phyloP scores from a whole-genome alignment of 306 rosid genomes.

The Rubus parviflorus region DNA sequence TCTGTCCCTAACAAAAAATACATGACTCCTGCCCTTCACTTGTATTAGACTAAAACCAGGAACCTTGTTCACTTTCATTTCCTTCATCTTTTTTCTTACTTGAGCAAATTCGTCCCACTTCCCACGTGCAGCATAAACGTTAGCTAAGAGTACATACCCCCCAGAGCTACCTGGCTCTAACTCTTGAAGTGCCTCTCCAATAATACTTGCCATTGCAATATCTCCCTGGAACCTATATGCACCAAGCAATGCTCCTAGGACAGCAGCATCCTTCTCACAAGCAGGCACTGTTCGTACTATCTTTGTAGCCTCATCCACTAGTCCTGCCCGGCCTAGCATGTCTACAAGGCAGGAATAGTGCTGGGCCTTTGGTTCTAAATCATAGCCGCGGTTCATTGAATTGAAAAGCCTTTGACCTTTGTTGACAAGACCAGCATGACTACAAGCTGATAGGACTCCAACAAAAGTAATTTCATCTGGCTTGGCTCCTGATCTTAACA shows the following conservation, averaged over 20 bases:
- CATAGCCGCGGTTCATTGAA: conserved; percentile 34
- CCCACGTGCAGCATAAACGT: conserved; percentile 41
- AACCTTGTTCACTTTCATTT: conserved; percentile 46
- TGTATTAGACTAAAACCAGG: conserved; percentile 49
- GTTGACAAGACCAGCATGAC: conserved; percentile 47
- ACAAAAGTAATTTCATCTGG: conserved; percentile 45
- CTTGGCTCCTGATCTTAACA: conserved; percentile 38
- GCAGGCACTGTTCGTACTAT: conserved; percentile 31
- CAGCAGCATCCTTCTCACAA: conserved; percentile 47
- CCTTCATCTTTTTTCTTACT: conserved; percentile 48
- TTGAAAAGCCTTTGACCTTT: conserved; percentile 47
- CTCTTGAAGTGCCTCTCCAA: conserved; percentile 38
- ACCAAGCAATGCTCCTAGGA: conserved; percentile 49
- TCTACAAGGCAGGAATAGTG: conserved; percentile 46
- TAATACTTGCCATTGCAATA: conserved; percentile 29
- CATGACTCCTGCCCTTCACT: conserved; percentile 38
- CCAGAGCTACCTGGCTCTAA: conserved; percentile 40
- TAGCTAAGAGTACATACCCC: conserved; percentile 40
- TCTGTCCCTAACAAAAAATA: conserved; percentile 42
- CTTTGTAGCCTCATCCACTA: conserved; percentile 41
- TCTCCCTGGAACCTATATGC: conserved; percentile 43
- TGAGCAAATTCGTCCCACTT: conserved; percentile 50
- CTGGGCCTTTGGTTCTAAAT: conserved; percentile 37
- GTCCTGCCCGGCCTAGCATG: conserved; percentile 43
- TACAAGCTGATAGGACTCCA: conserved; percentile 50